phyloP scores from a whole-genome alignment of 441 rosid genomes.

The Omphalea diandra region DNA sequence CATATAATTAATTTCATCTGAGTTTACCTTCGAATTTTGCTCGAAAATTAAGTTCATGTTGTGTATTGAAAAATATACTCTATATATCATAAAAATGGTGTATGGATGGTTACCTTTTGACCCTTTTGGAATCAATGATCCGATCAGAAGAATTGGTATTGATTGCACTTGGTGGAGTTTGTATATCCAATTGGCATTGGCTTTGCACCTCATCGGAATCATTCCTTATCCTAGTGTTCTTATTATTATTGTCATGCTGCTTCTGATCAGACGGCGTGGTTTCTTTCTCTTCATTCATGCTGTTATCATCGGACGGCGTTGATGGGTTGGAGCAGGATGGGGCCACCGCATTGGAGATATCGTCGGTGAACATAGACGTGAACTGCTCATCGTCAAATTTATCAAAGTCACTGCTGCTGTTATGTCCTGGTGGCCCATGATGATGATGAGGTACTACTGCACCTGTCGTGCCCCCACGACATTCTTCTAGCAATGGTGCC shows the following conservation, averaged over 20 bases:
- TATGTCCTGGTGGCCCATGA: constrained; percentile 14
- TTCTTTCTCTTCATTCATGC: constrained; percentile 48
- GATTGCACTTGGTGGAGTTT: constrained; percentile 22
- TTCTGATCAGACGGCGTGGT: constrained; percentile 26
- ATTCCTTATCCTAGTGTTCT: constrained; percentile 32
- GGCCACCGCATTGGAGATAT: constrained; percentile 31
- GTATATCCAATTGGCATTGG: constrained; percentile 39
- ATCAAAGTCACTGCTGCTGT: constrained; percentile 36
- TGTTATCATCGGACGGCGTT: constrained; percentile 53
- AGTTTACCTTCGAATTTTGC: no score
- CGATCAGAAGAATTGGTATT: constrained; percentile 28
- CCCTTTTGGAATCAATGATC: constrained; percentile 53
- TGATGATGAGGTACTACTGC: neutral
- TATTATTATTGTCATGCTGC: no score
- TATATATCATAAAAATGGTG: no score
- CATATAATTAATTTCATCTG: no score
- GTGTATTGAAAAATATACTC: no score
- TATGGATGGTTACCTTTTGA: constrained; percentile 73
- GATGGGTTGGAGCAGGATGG: constrained; percentile 44
- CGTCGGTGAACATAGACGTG: constrained; percentile 62
- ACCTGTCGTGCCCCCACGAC: constrained; percentile 27
- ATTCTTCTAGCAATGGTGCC: constrained; percentile 36
- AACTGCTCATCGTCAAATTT: constrained; percentile 61
- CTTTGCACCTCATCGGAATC: constrained; percentile 53
- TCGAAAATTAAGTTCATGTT: no score